phyloP scores from a whole-genome alignment of 1,284 basidiomycete species.

The Tranzscheliella williamsii region DNA sequence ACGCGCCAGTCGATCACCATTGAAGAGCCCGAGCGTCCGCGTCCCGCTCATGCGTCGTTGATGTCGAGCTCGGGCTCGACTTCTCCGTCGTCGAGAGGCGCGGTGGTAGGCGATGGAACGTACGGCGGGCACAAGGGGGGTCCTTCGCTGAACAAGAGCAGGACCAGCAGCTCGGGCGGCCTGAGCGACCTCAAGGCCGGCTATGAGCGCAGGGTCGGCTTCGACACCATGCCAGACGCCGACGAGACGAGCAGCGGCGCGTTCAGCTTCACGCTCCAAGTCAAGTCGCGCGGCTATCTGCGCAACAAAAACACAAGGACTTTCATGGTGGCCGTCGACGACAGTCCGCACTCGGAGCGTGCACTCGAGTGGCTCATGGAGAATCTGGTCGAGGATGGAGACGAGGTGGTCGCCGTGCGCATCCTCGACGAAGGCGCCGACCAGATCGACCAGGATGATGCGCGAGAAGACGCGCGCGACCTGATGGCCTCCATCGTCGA shows the following conservation, averaged over 20 bases:
- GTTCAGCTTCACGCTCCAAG: constrained; percentile 66
- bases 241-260: constrained; percentile 50
- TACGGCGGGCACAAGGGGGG: constrained; percentile 40
- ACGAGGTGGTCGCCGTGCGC: constrained; percentile 88
- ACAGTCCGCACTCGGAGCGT: constrained; percentile 65
- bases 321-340: constrained; percentile 85
- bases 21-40: constrained; percentile 29
- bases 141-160: constrained; percentile 28
- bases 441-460: constrained; percentile 70
- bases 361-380: constrained; percentile 68
- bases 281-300: constrained; percentile 80
- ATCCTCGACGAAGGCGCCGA: constrained; percentile 82
- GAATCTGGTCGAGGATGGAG: constrained; percentile 83
- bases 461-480: constrained; percentile 83
- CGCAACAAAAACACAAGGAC: constrained; percentile 80
- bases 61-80: constrained; percentile 5
- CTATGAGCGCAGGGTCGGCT: constrained; percentile 57
- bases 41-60: constrained; percentile 12
- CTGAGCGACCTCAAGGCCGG: constrained; percentile 43
- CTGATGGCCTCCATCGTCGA: constrained; percentile 80
- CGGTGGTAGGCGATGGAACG: constrained; percentile 33
- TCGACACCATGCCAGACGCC: constrained; percentile 60
- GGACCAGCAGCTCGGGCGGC: constrained; percentile 34
- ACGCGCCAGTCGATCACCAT: constrained; percentile 29
- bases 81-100: constrained; percentile 18